Percentiles rank a stretch among this genome's conserved stretches.
These are phyloP conservation scores for Decorospora gaudefroyi DNA, from an alignment of 2,329 filamentous ascomycete genomes.

Conservation along the genomic window DNA sequence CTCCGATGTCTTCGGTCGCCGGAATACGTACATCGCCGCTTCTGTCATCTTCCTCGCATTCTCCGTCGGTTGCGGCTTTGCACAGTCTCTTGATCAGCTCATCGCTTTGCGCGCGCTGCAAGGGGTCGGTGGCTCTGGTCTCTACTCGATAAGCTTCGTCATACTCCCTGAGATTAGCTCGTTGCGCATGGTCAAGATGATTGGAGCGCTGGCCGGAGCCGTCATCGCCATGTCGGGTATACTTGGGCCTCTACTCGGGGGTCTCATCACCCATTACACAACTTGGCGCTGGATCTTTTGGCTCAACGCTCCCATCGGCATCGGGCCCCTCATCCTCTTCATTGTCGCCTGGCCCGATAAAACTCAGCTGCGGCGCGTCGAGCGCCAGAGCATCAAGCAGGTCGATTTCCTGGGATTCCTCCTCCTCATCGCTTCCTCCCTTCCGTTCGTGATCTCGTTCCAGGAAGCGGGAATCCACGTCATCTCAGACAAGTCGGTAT, in stretches of 20 bases:
- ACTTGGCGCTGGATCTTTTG: conserved; percentile 55
- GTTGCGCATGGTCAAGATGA: conserved; percentile 10
- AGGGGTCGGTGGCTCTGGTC: conserved; percentile 41
- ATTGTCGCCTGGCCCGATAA: conserved; percentile 9
- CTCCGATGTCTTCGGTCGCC: conserved; percentile 43
- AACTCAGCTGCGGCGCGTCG: conserved; percentile 1
- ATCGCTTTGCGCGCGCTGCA: conserved; percentile 44
- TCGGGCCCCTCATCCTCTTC: conserved; percentile 24
- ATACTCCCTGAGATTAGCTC: conserved; percentile 38
- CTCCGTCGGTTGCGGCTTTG: conserved; percentile 40
- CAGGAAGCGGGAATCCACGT: conserved; percentile 54
- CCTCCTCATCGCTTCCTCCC: conserved; percentile 56
- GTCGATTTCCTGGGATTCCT: conserved; percentile 57
- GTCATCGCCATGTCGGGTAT: conserved; percentile 14
- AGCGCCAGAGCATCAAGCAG: conserved; percentile 9
- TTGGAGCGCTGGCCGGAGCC: conserved; percentile 6
- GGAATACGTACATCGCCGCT: conserved; percentile 31
- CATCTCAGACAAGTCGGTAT: conserved; percentile 4
- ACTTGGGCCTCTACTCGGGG: conserved; percentile 23
- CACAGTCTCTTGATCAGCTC: conserved; percentile 36
- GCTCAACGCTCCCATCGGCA: conserved; percentile 34
- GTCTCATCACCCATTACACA: conserved; percentile 22
- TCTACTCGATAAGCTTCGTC: conserved; percentile 35
- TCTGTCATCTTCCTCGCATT: conserved; percentile 36
- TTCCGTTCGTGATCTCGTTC: conserved; percentile 63